phyloP scores from a whole-genome alignment of 139 green algal species.

The Asterochloris sp. region DNA sequence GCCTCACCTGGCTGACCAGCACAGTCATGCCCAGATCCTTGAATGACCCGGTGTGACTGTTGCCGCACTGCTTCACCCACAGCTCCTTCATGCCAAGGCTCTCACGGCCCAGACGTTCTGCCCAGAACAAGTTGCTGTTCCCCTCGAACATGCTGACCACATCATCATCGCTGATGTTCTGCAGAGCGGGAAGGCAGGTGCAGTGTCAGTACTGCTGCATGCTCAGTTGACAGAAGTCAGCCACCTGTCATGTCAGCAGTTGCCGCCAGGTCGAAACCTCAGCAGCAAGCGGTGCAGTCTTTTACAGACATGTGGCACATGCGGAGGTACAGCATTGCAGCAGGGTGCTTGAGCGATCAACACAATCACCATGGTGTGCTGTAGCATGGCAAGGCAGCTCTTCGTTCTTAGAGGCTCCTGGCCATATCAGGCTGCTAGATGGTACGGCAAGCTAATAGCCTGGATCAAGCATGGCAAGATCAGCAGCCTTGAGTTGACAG shows the following conservation, averaged over 20 bases:
- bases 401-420: too few relatives aligned
- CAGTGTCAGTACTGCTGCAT: not conserved
- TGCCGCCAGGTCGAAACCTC: not conserved
- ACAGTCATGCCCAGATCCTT: slow-evolving; percentile 99
- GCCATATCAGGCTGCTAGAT: too few relatives aligned
- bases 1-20: slow-evolving; percentile 78
- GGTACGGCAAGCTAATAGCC: too few relatives aligned
- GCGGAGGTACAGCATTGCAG: too few relatives aligned
- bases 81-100: slow-evolving; percentile 92
- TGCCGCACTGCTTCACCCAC: slow-evolving; percentile 99
- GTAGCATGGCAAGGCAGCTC: too few relatives aligned
- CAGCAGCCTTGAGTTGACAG: too few relatives aligned
- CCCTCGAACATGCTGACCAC: slow-evolving; percentile 99
- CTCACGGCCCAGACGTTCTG: slow-evolving; percentile 94
- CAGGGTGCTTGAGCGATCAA: too few relatives aligned
- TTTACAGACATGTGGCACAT: too few relatives aligned
- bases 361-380: too few relatives aligned
- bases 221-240: too few relatives aligned
- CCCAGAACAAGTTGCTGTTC: slow-evolving; percentile 99
- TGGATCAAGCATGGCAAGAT: too few relatives aligned
- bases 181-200: not conserved
- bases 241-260: not conserved
- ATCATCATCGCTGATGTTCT: slow-evolving; percentile 87
- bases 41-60: slow-evolving; percentile 97
- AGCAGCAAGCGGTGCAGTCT: not conserved